Percentiles rank a stretch among this genome's conserved stretches.
These are phyloP conservation scores for Trichoderma endophyticum DNA, from an alignment of 2,329 filamentous ascomycete species.

Conservation along the genomic window DNA sequence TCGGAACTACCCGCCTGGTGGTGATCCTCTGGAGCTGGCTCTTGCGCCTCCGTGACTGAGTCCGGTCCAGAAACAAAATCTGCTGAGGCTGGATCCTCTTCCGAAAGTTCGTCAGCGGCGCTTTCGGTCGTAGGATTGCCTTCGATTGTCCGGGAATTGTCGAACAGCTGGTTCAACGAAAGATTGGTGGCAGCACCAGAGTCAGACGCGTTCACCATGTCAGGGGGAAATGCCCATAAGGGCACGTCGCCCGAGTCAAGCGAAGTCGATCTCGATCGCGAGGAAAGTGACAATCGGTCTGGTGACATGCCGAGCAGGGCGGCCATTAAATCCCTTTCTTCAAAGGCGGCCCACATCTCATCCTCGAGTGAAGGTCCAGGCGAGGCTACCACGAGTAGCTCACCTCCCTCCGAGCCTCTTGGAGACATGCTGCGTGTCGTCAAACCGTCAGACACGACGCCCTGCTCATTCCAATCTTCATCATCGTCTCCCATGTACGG, in stretches of 20 bases:
- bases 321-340: not conserved
- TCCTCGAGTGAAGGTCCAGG: slow-evolving; percentile 4
- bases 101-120: slow-evolving; percentile 1
- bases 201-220: slow-evolving; percentile 5
- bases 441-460: not conserved
- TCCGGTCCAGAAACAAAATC: not conserved
- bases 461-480: slow-evolving; percentile 10
- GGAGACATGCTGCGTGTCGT: not conserved
- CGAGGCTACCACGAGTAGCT: not conserved
- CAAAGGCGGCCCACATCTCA: not conserved
- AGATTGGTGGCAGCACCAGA: not conserved
- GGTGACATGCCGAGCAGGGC: slow-evolving; percentile 9
- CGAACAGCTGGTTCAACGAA: slow-evolving; percentile 17
- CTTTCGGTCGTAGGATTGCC: slow-evolving; percentile 6
- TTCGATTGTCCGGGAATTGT: not conserved
- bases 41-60: slow-evolving; percentile 12
- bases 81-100: not conserved
- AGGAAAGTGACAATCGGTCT: not conserved
- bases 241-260: slow-evolving; percentile 1
- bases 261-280: not conserved
- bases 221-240: slow-evolving; percentile 12
- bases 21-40: slow-evolving; percentile 7
- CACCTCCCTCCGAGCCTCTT: not conserved
- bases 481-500: slow-evolving; percentile 5
- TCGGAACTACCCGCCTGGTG: slow-evolving; percentile 7